Evolutionary conservation across 73 alveolate genomes (phyloP).

Genomic region (Paramecium sonneborni): DNA sequence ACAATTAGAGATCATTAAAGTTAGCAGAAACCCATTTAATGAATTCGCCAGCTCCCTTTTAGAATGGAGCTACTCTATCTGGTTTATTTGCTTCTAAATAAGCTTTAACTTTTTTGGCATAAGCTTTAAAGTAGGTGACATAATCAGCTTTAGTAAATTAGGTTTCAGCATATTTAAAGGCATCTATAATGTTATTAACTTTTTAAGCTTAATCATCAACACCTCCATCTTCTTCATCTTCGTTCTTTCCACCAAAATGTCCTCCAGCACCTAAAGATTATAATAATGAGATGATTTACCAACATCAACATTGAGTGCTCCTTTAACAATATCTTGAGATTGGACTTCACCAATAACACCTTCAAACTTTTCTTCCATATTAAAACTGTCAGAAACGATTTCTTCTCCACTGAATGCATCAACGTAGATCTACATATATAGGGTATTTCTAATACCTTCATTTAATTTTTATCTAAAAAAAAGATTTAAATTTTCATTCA

Average conservation of each 20-base stretch:
- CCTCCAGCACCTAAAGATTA: conserved; percentile 51
- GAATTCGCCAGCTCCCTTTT: conserved; percentile 91
- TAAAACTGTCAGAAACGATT: conserved; percentile 64
- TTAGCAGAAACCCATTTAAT: conserved; percentile 84
- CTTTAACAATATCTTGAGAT: conserved; percentile 47
- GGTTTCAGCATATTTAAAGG: conserved; percentile 80
- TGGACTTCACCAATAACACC: conserved; percentile 58
- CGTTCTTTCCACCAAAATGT: conserved; percentile 65
- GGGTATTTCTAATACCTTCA: conserved; percentile 43
- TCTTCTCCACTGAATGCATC: conserved; percentile 67
- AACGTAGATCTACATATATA: conserved; percentile 42
- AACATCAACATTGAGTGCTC: conserved; percentile 61
- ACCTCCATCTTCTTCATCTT: conserved; percentile 66
- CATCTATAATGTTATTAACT: conserved; percentile 88
- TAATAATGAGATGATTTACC: not conserved
- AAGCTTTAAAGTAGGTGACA: conserved; percentile 83
- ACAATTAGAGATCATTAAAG: conserved; percentile 87
- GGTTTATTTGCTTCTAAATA: conserved; percentile 79
- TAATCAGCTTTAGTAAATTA: conserved; percentile 82
- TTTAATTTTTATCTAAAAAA: conserved; percentile 59
- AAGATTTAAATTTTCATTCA: conserved; percentile 51
- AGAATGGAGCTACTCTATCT: conserved; percentile 86
- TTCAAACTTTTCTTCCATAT: conserved; percentile 31
- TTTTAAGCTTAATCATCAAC: conserved; percentile 70
- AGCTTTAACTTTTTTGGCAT: conserved; percentile 82